Conservation (phyloP, 1,139 yeast species). For the Sugiyamaella neomexicana region DNA sequence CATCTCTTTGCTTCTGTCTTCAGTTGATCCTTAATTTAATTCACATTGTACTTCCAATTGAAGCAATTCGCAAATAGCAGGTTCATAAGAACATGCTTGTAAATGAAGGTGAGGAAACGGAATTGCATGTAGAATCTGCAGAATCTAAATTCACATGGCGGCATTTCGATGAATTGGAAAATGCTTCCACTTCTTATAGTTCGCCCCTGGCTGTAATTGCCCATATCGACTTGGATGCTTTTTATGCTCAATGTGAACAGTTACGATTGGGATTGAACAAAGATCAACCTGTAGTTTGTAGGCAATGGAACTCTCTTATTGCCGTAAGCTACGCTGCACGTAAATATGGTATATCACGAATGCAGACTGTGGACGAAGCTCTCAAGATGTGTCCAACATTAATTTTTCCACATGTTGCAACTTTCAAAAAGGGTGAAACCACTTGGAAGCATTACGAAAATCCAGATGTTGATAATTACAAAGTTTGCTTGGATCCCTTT, state of each 20-base stretch:
- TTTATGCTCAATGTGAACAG: constrained; percentile 90
- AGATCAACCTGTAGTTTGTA: constrained; percentile 87
- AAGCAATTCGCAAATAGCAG: neutral
- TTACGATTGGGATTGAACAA: constrained; percentile 62
- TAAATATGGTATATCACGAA: constrained; percentile 73
- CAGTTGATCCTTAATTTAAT: too few species aligned
- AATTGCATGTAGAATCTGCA: neutral
- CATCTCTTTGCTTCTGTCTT: too few species aligned
- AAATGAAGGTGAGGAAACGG: neutral
- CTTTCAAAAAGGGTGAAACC: constrained; percentile 81
- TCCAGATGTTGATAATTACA: constrained; percentile 54
- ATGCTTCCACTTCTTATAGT: constrained; percentile 27
- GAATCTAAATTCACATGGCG: constrained; percentile 27
- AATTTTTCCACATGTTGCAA: constrained; percentile 89
- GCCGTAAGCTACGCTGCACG: constrained; percentile 85
- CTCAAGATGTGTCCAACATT: constrained; percentile 70
- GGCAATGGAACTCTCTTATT: constrained; percentile 86
- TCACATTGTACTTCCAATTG: too few species aligned
- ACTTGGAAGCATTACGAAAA: constrained; percentile 71
- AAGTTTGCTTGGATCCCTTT: constrained; percentile 89
- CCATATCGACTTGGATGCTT: constrained; percentile 89
- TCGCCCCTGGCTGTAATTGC: constrained; percentile 82
- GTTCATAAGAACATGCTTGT: neutral
- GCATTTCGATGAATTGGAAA: constrained; percentile 29
- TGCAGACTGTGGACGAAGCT: constrained; percentile 72